A percentile compares a stretch with the other conserved stretches of the same genome.
phyloP scores from a whole-genome alignment of 2,329 filamentous ascomycete species.

The Sarocladium strictum region DNA sequence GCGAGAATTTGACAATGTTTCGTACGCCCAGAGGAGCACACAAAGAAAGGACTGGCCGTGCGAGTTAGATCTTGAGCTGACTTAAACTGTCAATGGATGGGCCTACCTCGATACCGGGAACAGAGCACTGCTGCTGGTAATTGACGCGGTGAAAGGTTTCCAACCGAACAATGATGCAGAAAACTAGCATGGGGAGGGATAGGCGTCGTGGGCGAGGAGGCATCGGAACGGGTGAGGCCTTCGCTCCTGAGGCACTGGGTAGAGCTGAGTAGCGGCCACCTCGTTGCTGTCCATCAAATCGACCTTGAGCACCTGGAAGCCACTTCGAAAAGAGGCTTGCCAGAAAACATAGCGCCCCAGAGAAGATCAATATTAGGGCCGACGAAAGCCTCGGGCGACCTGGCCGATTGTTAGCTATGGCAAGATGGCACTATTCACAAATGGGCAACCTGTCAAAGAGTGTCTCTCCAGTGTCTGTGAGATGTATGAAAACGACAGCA shows the following conservation, averaged over 20 bases:
- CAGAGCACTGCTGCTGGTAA: constrained; percentile 43
- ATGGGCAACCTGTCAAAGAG: constrained; percentile 38
- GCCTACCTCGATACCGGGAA: constrained; percentile 41
- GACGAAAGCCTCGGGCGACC: constrained; percentile 44
- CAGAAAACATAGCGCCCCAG: constrained; percentile 34
- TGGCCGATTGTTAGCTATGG: constrained; percentile 19
- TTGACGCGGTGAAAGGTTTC: constrained; percentile 42
- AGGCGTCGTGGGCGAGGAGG: constrained; percentile 42
- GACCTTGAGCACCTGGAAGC: constrained; percentile 40
- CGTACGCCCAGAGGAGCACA: constrained; percentile 36
- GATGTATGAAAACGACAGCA: constrained; percentile 43
- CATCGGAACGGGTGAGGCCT: constrained; percentile 17
- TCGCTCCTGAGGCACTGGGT: neutral
- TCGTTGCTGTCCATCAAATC: constrained; percentile 30
- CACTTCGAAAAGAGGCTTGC: constrained; percentile 37
- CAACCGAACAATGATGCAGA: constrained; percentile 39
- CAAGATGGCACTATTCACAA: neutral
- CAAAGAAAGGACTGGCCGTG: constrained; percentile 38
- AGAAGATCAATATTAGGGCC: constrained; percentile 39
- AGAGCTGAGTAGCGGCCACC: neutral
- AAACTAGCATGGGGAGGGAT: constrained; percentile 37
- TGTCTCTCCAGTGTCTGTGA: constrained; percentile 40
- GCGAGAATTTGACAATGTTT: constrained; percentile 32
- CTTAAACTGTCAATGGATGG: neutral
- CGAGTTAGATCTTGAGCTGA: neutral